Conservation (phyloP, 2,329 filamentous ascomycete species). For the Fusarium sp. region DNA sequence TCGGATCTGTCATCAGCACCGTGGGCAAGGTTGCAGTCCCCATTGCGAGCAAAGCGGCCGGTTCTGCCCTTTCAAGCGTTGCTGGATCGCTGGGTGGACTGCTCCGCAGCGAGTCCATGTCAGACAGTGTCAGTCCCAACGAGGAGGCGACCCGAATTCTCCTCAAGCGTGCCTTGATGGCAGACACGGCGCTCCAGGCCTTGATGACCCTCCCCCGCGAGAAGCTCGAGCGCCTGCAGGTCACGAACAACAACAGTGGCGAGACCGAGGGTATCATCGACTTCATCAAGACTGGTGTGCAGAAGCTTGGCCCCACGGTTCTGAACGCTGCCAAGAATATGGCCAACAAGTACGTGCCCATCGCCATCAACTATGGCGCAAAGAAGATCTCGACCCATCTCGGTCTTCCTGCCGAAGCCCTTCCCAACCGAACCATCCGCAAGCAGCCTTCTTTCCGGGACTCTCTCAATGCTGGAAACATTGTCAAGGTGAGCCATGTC, state of each 20-base stretch:
- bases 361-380: conserved; percentile 4
- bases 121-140: not conserved
- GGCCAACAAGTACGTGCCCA: conserved; percentile 10
- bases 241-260: not conserved
- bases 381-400: not conserved
- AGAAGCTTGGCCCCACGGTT: conserved; percentile 12
- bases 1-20: not conserved
- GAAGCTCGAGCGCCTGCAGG: conserved; percentile 10
- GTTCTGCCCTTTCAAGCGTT: not conserved
- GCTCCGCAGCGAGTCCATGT: not conserved
- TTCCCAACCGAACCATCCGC: not conserved
- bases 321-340: conserved; percentile 2
- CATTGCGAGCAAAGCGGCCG: not conserved
- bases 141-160: conserved; percentile 5
- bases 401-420: not conserved
- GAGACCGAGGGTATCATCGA: conserved; percentile 23
- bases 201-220: conserved; percentile 8
- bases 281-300: conserved; percentile 17
- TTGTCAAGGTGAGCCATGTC: not conserved
- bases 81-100: not conserved
- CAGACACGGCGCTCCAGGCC: conserved; percentile 20
- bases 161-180: conserved; percentile 21
- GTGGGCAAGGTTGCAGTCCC: not conserved
- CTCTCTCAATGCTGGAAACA: not conserved
- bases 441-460: not conserved